phyloP scores from a whole-genome alignment of 2,329 filamentous ascomycete genomes.

The Nannizziopsis arthrosporioides region DNA sequence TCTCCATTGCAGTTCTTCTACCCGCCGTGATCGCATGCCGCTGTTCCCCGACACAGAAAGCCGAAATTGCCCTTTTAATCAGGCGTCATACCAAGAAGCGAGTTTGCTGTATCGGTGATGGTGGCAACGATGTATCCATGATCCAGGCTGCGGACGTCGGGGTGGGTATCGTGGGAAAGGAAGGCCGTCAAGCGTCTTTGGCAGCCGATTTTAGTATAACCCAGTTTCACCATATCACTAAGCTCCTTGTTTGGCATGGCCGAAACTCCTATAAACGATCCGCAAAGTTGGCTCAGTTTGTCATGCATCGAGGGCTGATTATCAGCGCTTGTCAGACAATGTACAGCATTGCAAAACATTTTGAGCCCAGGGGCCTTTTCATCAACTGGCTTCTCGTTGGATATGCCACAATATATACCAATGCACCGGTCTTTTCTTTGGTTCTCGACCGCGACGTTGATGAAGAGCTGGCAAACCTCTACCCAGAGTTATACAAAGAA shows the following conservation, averaged over 20 bases:
- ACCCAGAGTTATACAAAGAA: conserved; percentile 95
- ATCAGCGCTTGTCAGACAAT: conserved; percentile 94
- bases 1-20: conserved; percentile 72
- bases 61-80: conserved; percentile 83
- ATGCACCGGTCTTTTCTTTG: conserved; percentile 80
- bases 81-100: conserved; percentile 85
- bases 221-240: conserved; percentile 88
- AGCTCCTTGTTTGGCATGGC: conserved; percentile 97
- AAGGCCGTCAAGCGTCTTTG: conserved; percentile 85
- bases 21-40: conserved; percentile 92
- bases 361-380: conserved; percentile 90
- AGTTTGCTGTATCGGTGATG: conserved; percentile 94
- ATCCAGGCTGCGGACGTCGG: conserved; percentile 97
- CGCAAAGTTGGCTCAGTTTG: conserved; percentile 92
- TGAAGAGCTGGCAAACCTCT: conserved; percentile 82
- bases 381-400: conserved; percentile 94
- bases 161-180: conserved; percentile 95
- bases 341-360: conserved; percentile 84
- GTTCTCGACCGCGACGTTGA: conserved; percentile 93
- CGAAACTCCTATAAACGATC: conserved; percentile 93
- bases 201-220: conserved; percentile 95
- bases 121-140: conserved; percentile 97
- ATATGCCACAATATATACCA: conserved; percentile 93
- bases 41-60: conserved; percentile 94
- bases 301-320: conserved; percentile 92